Conservation (phyloP, 345 rosid species). For the Moricandia moricandioides region DNA sequence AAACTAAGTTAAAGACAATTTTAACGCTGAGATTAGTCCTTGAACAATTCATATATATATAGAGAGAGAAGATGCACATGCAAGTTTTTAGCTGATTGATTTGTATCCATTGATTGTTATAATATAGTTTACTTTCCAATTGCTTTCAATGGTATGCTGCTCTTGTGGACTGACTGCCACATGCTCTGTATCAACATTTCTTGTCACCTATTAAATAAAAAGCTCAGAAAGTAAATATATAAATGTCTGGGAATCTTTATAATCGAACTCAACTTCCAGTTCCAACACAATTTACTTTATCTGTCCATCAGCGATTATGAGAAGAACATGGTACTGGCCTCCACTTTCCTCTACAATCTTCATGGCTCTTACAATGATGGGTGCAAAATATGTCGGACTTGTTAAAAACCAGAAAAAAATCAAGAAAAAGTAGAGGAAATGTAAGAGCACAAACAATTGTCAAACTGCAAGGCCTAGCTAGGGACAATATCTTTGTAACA, state of each 20-base stretch:
- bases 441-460: neutral
- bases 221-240: too few relatives aligned
- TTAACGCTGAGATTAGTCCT: conserved; percentile 4
- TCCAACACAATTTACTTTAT: conserved; percentile 30
- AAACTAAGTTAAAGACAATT: neutral
- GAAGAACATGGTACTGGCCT: conserved; percentile 82
- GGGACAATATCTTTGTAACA: conserved; percentile 81
- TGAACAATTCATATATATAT: neutral
- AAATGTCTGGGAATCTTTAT: neutral
- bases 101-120: neutral
- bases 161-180: conserved; percentile 78
- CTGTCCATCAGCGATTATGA: conserved; percentile 69
- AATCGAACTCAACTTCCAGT: neutral
- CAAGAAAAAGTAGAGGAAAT: neutral
- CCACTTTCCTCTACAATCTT: conserved; percentile 83
- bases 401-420: neutral
- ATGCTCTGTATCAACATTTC: conserved; percentile 58
- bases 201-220: too few relatives aligned
- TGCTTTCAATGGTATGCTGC: conserved; percentile 53
- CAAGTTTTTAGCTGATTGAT: too few relatives aligned
- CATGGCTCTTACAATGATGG: conserved; percentile 73
- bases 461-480: conserved; percentile 65
- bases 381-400: conserved; percentile 96
- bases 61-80: neutral
- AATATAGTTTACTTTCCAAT: too few relatives aligned